These are phyloP conservation scores for Talinum fruticosum DNA, from an alignment of 148 eudicot species.

Conservation along the genomic window DNA sequence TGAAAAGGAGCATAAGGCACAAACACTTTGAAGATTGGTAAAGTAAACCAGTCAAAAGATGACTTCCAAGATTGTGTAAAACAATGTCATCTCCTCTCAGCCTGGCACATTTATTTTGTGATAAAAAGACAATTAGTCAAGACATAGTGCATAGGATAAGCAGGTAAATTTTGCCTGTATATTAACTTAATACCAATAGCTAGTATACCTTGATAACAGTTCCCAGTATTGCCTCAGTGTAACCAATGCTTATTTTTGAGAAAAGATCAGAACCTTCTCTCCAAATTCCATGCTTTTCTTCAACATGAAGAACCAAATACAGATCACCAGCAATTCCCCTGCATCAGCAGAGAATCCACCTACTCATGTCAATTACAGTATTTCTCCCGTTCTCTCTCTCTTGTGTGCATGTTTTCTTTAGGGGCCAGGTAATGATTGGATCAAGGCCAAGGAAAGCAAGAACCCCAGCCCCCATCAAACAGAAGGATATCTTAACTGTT, in stretches of 20 bases:
- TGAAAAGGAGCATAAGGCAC: background rate
- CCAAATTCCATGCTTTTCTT: slow-evolving; percentile 60
- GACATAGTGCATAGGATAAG: background rate
- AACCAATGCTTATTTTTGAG: slow-evolving; percentile 65
- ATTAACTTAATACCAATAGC: background rate
- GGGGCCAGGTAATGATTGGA: background rate
- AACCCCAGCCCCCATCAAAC: background rate
- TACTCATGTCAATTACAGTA: slow-evolving; percentile 5
- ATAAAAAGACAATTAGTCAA: background rate
- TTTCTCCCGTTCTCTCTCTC: background rate
- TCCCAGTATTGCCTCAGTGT: slow-evolving; percentile 79
- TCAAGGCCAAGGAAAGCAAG: background rate
- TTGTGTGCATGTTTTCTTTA: background rate
- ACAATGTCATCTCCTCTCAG: background rate
- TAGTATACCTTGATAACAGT: slow-evolving; percentile 55
- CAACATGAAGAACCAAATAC: slow-evolving; percentile 60
- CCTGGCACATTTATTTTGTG: background rate
- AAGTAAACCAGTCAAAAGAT: background rate
- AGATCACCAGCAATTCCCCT: slow-evolving; percentile 76
- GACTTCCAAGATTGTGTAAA: background rate
- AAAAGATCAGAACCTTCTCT: slow-evolving; percentile 77
- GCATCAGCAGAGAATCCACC: slow-evolving; percentile 21
- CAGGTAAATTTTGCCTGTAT: background rate
- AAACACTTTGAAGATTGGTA: background rate
- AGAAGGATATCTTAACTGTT: background rate